Evolutionary conservation across 179 eudicot genomes (phyloP).

Genomic region (Nepenthes alata): DNA sequence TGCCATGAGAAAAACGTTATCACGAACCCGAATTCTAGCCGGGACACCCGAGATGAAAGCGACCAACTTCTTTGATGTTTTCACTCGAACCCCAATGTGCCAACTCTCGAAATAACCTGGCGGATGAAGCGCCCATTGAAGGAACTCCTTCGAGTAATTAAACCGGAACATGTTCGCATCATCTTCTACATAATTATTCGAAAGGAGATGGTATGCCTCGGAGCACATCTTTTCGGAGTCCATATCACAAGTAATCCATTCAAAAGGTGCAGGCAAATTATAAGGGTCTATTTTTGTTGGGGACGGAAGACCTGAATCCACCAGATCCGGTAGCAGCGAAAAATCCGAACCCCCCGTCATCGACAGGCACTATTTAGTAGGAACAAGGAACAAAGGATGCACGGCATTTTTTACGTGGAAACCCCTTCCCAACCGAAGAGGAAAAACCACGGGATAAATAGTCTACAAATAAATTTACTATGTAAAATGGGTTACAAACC

Average conservation of each 20-base stretch:
- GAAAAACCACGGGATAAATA: too few relatives aligned
- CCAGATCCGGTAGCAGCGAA: too few relatives aligned
- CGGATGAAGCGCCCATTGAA: constrained; percentile 66
- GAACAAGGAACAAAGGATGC: too few relatives aligned
- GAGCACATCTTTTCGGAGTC: constrained; percentile 41
- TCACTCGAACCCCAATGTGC: constrained; percentile 67
- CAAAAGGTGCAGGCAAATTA: constrained; percentile 43
- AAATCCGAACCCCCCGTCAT: too few relatives aligned
- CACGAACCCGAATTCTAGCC: constrained; percentile 46
- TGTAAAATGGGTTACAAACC: too few relatives aligned
- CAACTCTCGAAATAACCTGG: constrained; percentile 57
- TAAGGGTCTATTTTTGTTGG: constrained; percentile 68
- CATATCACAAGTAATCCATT: constrained; percentile 76
- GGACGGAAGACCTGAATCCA: too few relatives aligned
- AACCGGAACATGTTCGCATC: constrained; percentile 74
- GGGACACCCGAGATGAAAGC: constrained; percentile 68
- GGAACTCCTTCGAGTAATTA: constrained; percentile 59
- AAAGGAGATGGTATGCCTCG: constrained; percentile 50
- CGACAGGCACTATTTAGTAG: too few relatives aligned
- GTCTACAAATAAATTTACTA: too few relatives aligned
- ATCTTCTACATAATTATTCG: constrained; percentile 64
- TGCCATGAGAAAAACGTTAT: constrained; percentile 49
- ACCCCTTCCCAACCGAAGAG: too few relatives aligned
- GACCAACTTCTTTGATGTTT: constrained; percentile 51
- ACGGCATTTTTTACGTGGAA: too few relatives aligned